These are phyloP conservation scores for Guadua angustifolia DNA, from an alignment of 176 grass and related monocot genomes.

Conservation along the genomic window DNA sequence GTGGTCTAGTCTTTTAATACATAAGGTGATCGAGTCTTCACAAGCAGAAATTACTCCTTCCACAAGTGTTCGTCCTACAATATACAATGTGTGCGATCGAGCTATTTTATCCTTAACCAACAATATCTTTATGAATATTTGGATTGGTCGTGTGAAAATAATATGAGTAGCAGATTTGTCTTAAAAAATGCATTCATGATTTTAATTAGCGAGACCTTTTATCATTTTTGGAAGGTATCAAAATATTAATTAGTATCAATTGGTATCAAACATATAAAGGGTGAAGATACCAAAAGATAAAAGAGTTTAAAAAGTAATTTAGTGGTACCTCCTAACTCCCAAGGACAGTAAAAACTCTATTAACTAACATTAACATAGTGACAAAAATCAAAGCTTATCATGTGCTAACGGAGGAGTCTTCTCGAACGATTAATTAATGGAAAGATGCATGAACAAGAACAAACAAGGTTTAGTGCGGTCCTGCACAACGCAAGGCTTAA, in stretches of 20 bases:
- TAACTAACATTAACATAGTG: neutral
- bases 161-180: neutral
- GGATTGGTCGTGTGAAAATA: neutral
- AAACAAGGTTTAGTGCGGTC: conserved; percentile 21
- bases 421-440: neutral
- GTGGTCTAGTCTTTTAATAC: neutral
- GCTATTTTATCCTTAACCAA: neutral
- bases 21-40: neutral
- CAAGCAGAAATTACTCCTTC: neutral
- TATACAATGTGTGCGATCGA: neutral
- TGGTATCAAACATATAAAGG: no score
- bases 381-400: neutral
- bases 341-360: no score
- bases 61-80: neutral
- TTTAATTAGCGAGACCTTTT: no score
- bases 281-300: no score
- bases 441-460: neutral
- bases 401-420: neutral
- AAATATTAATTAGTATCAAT: no score
- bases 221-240: no score
- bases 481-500: neutral
- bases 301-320: no score
- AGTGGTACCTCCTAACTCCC: no score
- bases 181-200: neutral
- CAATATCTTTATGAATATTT: neutral